A percentile compares a stretch with the other conserved stretches of the same genome.
Evolutionary conservation across 2,329 filamentous ascomycete species (phyloP).

Genomic region (Aspergillus clavatus): DNA sequence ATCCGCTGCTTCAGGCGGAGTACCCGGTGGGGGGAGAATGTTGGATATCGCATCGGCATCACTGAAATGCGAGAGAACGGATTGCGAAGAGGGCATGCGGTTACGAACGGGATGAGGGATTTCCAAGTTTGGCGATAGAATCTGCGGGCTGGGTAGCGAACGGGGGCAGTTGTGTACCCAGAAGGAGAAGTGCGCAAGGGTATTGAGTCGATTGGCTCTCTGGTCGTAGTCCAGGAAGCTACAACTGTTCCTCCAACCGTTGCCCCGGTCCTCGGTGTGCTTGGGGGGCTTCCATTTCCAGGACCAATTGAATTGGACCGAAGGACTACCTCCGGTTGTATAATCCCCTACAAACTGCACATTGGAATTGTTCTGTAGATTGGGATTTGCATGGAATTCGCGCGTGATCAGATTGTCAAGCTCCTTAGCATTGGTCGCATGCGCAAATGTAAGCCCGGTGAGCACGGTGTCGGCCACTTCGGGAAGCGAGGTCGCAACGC

Average conservation of each 20-base stretch:
- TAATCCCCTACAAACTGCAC: constrained; percentile 94
- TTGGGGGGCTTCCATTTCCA: constrained; percentile 98
- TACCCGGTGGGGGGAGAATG: constrained; percentile 20
- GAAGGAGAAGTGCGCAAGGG: constrained; percentile 87
- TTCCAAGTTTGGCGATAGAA: constrained; percentile 68
- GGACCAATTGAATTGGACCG: constrained; percentile 86
- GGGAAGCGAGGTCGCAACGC: constrained; percentile 48
- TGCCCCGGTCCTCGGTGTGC: constrained; percentile 70
- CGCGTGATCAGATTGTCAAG: constrained; percentile 90
- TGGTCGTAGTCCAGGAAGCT: constrained; percentile 98
- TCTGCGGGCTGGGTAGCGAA: constrained; percentile 49
- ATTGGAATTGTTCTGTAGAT: constrained; percentile 94
- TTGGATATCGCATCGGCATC: constrained; percentile 55
- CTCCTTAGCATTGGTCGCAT: constrained; percentile 78
- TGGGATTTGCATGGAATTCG: constrained; percentile 95
- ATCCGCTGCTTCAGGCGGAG: constrained; percentile 30
- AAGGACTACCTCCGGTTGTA: constrained; percentile 73
- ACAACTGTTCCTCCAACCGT: constrained; percentile 93
- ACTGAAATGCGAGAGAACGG: constrained; percentile 76
- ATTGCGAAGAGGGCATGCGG: constrained; percentile 80
- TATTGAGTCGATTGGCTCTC: constrained; percentile 80
- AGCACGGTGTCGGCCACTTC: constrained; percentile 66
- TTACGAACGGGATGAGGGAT: constrained; percentile 69
- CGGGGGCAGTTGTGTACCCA: constrained; percentile 71
- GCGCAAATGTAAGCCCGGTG: constrained; percentile 86